phyloP scores from a whole-genome alignment of 2,329 filamentous ascomycete species.

The Paracoccidioides lutzii region DNA sequence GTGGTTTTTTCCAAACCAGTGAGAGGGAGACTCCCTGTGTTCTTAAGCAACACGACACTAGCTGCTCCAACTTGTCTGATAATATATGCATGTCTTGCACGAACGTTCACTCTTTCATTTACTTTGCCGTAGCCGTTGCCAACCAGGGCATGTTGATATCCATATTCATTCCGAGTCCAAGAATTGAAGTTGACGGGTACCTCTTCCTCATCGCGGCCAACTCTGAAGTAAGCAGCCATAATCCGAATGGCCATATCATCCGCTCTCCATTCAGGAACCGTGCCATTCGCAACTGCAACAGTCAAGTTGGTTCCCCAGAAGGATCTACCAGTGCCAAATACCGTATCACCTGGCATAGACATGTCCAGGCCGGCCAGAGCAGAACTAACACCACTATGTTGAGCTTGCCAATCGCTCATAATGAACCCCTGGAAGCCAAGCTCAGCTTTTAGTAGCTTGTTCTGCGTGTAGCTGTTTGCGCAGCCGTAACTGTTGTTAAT shows the following conservation, averaged over 20 bases:
- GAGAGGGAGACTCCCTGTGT: slow-evolving; percentile 61
- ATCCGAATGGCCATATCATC: slow-evolving; percentile 88
- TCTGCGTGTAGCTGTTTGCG: slow-evolving; percentile 48
- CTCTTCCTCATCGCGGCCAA: slow-evolving; percentile 41
- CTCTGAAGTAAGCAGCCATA: slow-evolving; percentile 52
- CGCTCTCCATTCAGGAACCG: slow-evolving; percentile 70
- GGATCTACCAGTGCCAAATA: slow-evolving; percentile 57
- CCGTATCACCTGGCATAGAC: slow-evolving; percentile 73
- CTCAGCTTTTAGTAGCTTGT: slow-evolving; percentile 53
- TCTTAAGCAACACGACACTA: slow-evolving; percentile 83
- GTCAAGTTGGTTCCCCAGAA: slow-evolving; percentile 86
- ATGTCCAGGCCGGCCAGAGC: slow-evolving; percentile 63
- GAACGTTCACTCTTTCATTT: slow-evolving; percentile 78
- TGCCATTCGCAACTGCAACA: slow-evolving; percentile 76
- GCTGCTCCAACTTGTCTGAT: slow-evolving; percentile 68
- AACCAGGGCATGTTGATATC: slow-evolving; percentile 52
- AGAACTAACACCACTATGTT: slow-evolving; percentile 55
- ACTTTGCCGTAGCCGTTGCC: slow-evolving; percentile 52
- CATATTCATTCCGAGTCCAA: slow-evolving; percentile 68
- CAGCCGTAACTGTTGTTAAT: slow-evolving; percentile 57
- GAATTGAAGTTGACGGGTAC: slow-evolving; percentile 70
- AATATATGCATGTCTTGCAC: slow-evolving; percentile 53
- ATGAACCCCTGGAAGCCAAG: slow-evolving; percentile 65
- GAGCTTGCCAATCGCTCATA: slow-evolving; percentile 62
- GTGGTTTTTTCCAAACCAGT: slow-evolving; percentile 59